Evolutionary conservation across 257 asterid genomes (phyloP).

Genomic region (Solanum etuberosum): DNA sequence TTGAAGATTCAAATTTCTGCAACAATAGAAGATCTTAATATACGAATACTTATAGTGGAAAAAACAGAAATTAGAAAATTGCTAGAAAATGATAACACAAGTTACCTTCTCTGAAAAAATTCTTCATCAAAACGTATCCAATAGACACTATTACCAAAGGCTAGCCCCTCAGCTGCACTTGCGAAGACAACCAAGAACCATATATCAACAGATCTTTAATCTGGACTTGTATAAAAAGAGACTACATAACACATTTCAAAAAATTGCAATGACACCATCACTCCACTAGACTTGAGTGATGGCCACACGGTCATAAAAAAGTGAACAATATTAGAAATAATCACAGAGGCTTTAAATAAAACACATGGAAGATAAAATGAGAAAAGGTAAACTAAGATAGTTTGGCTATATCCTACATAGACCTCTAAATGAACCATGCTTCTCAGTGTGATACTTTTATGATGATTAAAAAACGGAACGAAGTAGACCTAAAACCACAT

Average conservation of each 20-base stretch:
- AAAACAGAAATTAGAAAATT: no score
- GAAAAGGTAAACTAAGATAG: background rate
- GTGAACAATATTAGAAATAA: background rate
- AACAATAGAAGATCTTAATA: slow-evolving; percentile 5
- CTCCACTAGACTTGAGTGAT: background rate
- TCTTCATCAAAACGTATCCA: slow-evolving; percentile 85
- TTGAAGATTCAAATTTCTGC: slow-evolving; percentile 77
- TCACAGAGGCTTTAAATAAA: background rate
- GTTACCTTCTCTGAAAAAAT: slow-evolving; percentile 52
- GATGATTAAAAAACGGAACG: background rate
- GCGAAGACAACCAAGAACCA: no score
- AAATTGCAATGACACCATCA: background rate
- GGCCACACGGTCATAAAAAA: background rate
- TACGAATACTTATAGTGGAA: no score
- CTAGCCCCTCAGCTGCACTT: slow-evolving; percentile 80
- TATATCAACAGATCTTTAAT: background rate
- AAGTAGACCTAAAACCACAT: background rate
- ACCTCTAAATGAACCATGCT: background rate
- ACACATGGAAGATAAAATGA: background rate
- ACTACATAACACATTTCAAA: background rate
- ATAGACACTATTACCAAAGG: slow-evolving; percentile 80
- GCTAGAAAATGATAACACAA: background rate
- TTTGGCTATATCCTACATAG: background rate
- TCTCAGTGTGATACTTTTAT: background rate
- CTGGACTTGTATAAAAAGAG: no score